Evolutionary conservation across 2,329 filamentous ascomycete species (phyloP).

Genomic region (Blastomyces parvus): DNA sequence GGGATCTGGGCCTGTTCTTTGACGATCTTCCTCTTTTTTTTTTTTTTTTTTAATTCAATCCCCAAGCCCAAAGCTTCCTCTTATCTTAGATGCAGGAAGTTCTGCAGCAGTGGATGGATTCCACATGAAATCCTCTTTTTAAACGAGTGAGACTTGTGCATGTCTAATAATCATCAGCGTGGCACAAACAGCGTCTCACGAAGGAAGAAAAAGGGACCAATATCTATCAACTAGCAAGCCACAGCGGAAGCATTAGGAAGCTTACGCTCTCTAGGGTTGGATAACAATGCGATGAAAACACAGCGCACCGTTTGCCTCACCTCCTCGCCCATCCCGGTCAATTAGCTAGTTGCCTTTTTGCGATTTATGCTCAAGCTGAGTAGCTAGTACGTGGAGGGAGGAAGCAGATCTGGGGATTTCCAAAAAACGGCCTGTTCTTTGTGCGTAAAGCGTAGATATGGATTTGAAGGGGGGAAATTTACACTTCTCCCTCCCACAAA

Average conservation of each 20-base stretch:
- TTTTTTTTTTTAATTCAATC: neutral
- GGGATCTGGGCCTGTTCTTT: neutral
- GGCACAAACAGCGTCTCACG: neutral
- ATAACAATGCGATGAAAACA: neutral
- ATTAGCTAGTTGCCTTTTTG: neutral
- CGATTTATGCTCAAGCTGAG: neutral
- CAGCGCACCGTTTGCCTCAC: neutral
- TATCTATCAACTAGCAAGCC: neutral
- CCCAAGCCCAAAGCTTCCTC: neutral
- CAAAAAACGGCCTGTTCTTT: neutral
- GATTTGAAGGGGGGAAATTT: neutral
- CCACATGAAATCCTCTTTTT: neutral
- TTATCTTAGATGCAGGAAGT: neutral
- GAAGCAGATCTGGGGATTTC: neutral
- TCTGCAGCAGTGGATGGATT: neutral
- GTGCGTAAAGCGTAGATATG: neutral
- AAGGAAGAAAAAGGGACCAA: neutral
- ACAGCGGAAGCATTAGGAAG: neutral
- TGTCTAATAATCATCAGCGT: neutral
- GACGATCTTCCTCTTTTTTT: neutral
- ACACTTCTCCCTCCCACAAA: neutral
- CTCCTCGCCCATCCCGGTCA: neutral
- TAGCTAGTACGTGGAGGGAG: no score
- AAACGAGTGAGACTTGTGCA: neutral
- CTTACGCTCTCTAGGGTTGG: neutral